Base-by-base conservation (phyloP, 1,139 yeast genomes). In the Pneumocystis murina region DNA sequence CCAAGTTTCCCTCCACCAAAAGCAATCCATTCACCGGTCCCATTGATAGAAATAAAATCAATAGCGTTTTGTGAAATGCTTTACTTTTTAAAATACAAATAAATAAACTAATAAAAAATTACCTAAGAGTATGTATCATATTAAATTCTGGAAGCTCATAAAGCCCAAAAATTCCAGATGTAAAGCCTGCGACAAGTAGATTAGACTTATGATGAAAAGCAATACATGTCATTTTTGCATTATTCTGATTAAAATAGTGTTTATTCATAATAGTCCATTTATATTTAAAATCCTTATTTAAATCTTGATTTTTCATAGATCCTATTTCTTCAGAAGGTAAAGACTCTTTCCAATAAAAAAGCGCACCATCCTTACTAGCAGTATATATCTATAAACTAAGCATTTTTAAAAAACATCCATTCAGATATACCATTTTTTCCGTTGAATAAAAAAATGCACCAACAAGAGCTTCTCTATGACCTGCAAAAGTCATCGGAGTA, bases 21-120 rank as follows among this genome's bases (percentile, higher is more conserved):
- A 0, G 97, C 96, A 61, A 94, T 77, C 99, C 99, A 92, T 74
- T 92, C 98, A 30, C 98, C 99, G 4, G 92, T 79, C 10, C 79
- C 76, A 73, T 92, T 92, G 62, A 92, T 81, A 28, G 84, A 76
- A 2, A 92, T 94, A 12, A 91, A 84, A 71, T 87, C 90, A 57
- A 92, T 86, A 2, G 92, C 85, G 70, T 89, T 86, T 72, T 89
- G 95, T 3, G 98, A 96, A 85, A 94, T 89, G 61, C 94, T 85
- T 65, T 24, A 48, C 33, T 24, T 48, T 48, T 48, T 24, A 48
- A 48, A 48, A 14, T 24, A 20, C 10, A 24, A 48, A 10, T 12
- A 8, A 24, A 48, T 24, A 48, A 24, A 40, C n/a, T n/a, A 16
- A 20, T 48, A 48, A 16, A 48, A 24, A 24, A 16, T 12, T 48